Base-by-base conservation (phyloP, 495 filamentous ascomycete species). In the Hypoxylon fragiforme region DNA sequence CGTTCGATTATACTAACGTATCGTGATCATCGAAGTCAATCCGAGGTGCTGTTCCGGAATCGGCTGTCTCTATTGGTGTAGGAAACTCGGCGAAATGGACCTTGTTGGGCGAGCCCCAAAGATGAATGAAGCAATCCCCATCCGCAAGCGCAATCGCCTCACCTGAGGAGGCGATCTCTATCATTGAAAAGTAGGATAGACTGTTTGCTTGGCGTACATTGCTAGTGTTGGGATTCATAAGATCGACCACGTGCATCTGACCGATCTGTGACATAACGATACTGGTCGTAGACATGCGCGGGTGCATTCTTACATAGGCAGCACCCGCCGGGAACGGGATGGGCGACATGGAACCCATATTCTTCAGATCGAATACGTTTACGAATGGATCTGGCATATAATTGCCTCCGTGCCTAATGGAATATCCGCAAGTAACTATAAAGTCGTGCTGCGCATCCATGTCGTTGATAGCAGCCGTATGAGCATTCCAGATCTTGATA, bases 391-490 rank as follows among this genome's bases (percentile, higher is more conserved):
- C 94, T 1, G 94, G 85, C 67, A 91, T 89, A 38, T 76, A 80
- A 32, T 69, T 77, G 44, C 57, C 68, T 38, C 68, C 68, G 41
- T 74, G 75, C 58, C 90, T 84, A 13, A 85, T 77, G 1, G 91
- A 92, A 66, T 89, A 94, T n/a, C 94, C 94, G 68, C 94, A 99
- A 18, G 92, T 97, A 14, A 97, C 85, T 21, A 97, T 80, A 54
- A 90, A 90, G 63, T 96, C 91, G 55, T 89, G 86, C 47, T 91
- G 87, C 5, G 90, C 90, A 72, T 97, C 92, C 88, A 99, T 96
- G 65, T 97, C 91, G 65, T 89, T 92, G 57, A 97, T 88, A 18
- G 80, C 82, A 2, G 88, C 85, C 2, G 81, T 79, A 56, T 97
- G 92, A 3, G 92, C 90, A 54, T 90, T 88, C 89, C 92, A 97